phyloP scores from a whole-genome alignment of 192 early-diverging fungal species.

The Mortierella hygrophila region DNA sequence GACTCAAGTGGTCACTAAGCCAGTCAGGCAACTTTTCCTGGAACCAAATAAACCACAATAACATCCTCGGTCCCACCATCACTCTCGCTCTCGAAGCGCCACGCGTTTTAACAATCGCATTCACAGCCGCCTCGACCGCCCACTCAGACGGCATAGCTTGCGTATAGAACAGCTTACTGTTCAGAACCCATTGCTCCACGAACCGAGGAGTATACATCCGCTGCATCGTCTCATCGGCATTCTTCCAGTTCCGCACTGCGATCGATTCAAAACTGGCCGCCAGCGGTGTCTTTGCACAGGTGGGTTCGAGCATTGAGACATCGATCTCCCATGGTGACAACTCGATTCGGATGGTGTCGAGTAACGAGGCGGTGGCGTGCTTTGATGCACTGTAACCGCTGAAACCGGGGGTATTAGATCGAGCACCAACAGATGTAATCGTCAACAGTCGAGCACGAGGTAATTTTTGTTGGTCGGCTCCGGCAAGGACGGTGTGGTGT shows the following conservation, averaged over 20 bases:
- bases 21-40: slow-evolving; percentile 27
- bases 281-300: slow-evolving; percentile 43
- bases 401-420: slow-evolving; percentile 44
- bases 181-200: slow-evolving; percentile 1
- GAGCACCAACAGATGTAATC: slow-evolving; percentile 57
- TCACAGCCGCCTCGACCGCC: slow-evolving; percentile 36
- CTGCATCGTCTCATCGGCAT: slow-evolving; percentile 7
- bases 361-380: slow-evolving; percentile 57
- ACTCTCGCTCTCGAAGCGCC: slow-evolving; percentile 36
- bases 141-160: slow-evolving; percentile 44
- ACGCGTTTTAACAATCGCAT: slow-evolving; percentile 27
- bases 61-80: slow-evolving; percentile 23
- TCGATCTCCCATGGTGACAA: slow-evolving; percentile 62
- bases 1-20: slow-evolving; percentile 33
- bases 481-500: slow-evolving; percentile 17
- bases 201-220: slow-evolving; percentile 35
- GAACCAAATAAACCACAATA: slow-evolving; percentile 20
- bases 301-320: slow-evolving; percentile 57
- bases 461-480: slow-evolving; percentile 30
- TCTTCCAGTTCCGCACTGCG: slow-evolving; percentile 25
- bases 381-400: slow-evolving; percentile 58
- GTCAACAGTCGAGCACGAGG: slow-evolving; percentile 54
- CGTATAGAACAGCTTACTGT: slow-evolving; percentile 13
- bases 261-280: neutral
- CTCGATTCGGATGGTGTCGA: slow-evolving; percentile 59